These are phyloP conservation scores for Cryptosporidium parvum DNA, from an alignment of 169 alveolate species.

Conservation along the genomic window DNA sequence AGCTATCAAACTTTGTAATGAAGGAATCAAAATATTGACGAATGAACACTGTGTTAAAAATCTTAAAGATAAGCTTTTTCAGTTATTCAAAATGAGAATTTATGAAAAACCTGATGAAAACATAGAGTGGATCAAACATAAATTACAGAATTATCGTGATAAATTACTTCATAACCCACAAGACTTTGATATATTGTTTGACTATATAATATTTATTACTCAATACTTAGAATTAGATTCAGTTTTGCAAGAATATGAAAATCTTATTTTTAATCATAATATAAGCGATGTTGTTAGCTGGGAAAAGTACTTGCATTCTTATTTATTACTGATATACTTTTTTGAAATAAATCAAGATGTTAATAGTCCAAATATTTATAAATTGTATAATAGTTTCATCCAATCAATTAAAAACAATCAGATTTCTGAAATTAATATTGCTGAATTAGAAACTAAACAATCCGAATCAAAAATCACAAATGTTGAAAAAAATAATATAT, in stretches of 20 bases:
- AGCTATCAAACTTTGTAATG: conserved; percentile 46
- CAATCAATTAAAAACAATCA: not conserved
- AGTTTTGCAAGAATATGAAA: conserved; percentile 6
- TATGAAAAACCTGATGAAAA: conserved; percentile 60
- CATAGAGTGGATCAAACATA: conserved; percentile 40
- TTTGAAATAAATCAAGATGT: conserved; percentile 13
- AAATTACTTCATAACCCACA: conserved; percentile 1
- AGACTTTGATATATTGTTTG: conserved; percentile 49
- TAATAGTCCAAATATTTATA: conserved; percentile 1
- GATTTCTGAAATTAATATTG: not conserved
- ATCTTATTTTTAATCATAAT: not conserved
- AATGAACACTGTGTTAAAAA: not conserved
- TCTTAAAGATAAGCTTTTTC: conserved; percentile 37
- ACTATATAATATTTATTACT: conserved; percentile 31
- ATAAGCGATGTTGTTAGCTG: conserved; percentile 11
- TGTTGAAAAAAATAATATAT: conserved; percentile 1
- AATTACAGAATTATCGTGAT: conserved; percentile 15
- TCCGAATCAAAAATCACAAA: not conserved
- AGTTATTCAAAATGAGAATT: conserved; percentile 22
- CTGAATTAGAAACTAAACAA: not conserved
- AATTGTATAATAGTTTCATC: conserved; percentile 29
- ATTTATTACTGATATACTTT: conserved; percentile 4
- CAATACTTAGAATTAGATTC: conserved; percentile 49
- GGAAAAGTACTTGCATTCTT: conserved; percentile 62
- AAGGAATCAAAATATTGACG: conserved; percentile 14